phyloP scores from a whole-genome alignment of 2,329 filamentous ascomycete species.

The Cladosporium sp. region DNA sequence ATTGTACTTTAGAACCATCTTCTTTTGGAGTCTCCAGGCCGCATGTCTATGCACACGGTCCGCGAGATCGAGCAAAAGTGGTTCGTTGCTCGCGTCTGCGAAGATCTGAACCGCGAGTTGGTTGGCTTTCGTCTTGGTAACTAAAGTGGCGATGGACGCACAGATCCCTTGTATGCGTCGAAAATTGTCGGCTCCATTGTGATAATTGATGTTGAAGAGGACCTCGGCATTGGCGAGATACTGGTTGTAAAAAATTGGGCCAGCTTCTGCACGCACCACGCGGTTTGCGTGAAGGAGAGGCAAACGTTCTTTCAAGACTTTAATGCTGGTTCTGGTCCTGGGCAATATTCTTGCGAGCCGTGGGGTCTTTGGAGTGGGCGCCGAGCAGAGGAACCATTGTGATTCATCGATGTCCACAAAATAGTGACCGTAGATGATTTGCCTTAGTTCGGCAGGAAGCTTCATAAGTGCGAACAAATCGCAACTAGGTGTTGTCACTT shows the following conservation, averaged over 20 bases:
- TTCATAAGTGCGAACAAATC: not conserved
- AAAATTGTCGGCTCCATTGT: not conserved
- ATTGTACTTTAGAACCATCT: too few relatives aligned
- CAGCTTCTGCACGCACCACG: not conserved
- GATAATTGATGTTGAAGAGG: not conserved
- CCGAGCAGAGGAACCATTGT: not conserved
- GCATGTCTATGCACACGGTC: not conserved
- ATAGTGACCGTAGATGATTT: not conserved
- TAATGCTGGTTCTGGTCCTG: too few relatives aligned
- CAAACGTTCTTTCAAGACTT: not conserved
- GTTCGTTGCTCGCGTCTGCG: not conserved
- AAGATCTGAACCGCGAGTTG: not conserved
- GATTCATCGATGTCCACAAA: not conserved
- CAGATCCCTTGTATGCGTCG: not conserved
- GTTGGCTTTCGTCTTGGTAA: not conserved
- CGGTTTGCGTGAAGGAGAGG: not conserved
- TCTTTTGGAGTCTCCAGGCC: too few relatives aligned
- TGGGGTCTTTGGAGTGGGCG: not conserved
- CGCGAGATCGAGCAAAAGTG: not conserved
- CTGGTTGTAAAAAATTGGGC: not conserved
- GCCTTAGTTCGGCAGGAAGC: not conserved
- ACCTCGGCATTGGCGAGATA: not conserved
- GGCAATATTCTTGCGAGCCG: too few relatives aligned
- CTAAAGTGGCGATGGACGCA: not conserved
- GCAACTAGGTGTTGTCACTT: too few relatives aligned